Conservation (phyloP, 2,329 filamentous ascomycete species). For the Hypomyces rosellus region DNA sequence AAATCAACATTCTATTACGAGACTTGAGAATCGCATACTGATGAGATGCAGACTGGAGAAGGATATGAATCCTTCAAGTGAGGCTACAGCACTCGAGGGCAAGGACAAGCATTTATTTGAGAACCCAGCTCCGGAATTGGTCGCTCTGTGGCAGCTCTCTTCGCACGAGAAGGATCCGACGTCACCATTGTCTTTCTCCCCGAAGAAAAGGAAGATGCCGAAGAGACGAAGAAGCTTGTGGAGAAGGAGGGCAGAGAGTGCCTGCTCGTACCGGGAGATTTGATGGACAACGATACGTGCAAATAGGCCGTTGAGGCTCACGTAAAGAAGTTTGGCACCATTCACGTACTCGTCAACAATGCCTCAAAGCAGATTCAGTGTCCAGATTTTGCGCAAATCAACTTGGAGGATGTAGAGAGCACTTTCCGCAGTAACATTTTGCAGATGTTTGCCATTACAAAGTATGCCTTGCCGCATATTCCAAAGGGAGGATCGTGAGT, state of each 20-base stretch:
- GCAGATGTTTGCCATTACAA: slow-evolving; percentile 72
- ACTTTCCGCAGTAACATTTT: slow-evolving; percentile 84
- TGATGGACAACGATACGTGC: slow-evolving; percentile 62
- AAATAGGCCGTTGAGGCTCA: slow-evolving; percentile 62
- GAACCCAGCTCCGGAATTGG: slow-evolving; percentile 55
- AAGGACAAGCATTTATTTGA: slow-evolving; percentile 13
- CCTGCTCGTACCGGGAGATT: slow-evolving; percentile 56
- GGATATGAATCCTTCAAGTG: slow-evolving; percentile 33
- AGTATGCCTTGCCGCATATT: slow-evolving; percentile 72
- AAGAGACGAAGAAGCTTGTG: slow-evolving; percentile 65
- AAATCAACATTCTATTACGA: not conserved
- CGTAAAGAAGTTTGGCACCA: slow-evolving; percentile 55
- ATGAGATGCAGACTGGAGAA: slow-evolving; percentile 25
- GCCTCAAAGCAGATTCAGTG: slow-evolving; percentile 38
- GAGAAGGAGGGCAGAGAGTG: slow-evolving; percentile 62
- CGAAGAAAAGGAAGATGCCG: slow-evolving; percentile 69
- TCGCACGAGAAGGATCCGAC: slow-evolving; percentile 74
- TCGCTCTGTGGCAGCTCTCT: slow-evolving; percentile 67
- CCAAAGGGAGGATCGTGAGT: slow-evolving; percentile 25
- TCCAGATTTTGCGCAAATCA: slow-evolving; percentile 21
- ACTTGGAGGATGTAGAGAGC: slow-evolving; percentile 54
- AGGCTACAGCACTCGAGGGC: slow-evolving; percentile 35
- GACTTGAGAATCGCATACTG: not conserved
- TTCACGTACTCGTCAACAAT: slow-evolving; percentile 73
- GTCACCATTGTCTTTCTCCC: slow-evolving; percentile 67